phyloP scores from a whole-genome alignment of 306 rosid genomes.

The Cercis canadensis region DNA sequence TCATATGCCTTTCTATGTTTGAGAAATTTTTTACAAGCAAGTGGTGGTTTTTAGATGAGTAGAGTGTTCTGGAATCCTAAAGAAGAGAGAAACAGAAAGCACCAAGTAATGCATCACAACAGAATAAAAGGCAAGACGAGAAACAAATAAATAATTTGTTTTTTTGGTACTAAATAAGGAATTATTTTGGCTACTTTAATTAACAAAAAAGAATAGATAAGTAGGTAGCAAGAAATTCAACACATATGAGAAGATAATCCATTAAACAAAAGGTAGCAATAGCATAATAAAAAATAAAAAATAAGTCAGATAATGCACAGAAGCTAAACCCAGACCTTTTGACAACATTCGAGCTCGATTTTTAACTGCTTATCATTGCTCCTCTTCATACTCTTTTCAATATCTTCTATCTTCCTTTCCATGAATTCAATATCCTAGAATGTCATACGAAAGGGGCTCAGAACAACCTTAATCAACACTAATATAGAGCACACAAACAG shows the following conservation, averaged over 20 bases:
- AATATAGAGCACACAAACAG: slow-evolving; percentile 26
- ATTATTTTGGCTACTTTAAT: background rate
- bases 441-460: slow-evolving; percentile 23
- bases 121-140: slow-evolving; percentile 3
- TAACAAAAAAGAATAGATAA: background rate
- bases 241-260: background rate
- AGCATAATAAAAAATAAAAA: background rate
- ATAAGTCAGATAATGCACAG: slow-evolving; percentile 1
- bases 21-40: no score
- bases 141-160: background rate
- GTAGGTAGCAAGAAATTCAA: slow-evolving; percentile 13
- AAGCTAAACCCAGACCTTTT: slow-evolving; percentile 58
- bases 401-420: slow-evolving; percentile 80
- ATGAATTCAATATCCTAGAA: slow-evolving; percentile 88
- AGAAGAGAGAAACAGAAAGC: background rate
- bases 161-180: background rate
- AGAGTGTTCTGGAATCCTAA: no score
- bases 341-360: slow-evolving; percentile 86
- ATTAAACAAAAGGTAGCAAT: slow-evolving; percentile 16
- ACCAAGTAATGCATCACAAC: slow-evolving; percentile 7
- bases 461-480: background rate
- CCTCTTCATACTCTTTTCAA: slow-evolving; percentile 98
- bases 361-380: slow-evolving; percentile 98
- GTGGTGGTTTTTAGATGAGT: no score
- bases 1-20: background rate